phyloP scores from a whole-genome alignment of 2,329 filamentous ascomycete species.

The Ophiostoma perfectum region DNA sequence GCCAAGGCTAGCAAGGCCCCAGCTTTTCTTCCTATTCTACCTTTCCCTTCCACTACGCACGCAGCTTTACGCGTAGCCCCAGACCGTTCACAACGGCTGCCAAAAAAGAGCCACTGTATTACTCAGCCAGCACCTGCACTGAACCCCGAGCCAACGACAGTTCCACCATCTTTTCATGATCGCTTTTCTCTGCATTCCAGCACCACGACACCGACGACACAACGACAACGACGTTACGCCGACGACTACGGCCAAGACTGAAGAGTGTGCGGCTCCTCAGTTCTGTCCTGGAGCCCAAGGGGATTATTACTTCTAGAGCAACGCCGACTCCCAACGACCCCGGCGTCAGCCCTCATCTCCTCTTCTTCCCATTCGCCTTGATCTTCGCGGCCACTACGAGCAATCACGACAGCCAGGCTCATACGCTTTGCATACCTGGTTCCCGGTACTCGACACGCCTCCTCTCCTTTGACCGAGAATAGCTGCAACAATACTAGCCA shows the following conservation, averaged over 20 bases:
- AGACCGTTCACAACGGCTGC: not conserved
- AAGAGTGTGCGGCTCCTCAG: not conserved
- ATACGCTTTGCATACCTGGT: not conserved
- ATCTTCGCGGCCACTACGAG: no score
- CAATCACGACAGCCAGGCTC: not conserved
- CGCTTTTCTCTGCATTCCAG: not conserved
- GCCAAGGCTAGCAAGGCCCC: not conserved
- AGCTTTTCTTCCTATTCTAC: no score
- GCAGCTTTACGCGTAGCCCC: not conserved
- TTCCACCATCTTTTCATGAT: not conserved
- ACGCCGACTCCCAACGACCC: no score
- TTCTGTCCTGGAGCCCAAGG: not conserved
- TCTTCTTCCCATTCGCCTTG: no score
- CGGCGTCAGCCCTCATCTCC: no score
- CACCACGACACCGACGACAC: not conserved
- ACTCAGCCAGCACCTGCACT: not conserved
- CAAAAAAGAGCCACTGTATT: not conserved
- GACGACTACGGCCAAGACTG: not conserved
- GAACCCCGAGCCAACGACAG: not conserved
- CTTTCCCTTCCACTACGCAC: not conserved
- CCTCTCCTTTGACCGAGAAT: not conserved
- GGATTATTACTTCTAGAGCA: no score
- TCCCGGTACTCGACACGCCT: not conserved
- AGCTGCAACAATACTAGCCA: not conserved
- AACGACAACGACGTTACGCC: not conserved